phyloP scores from a whole-genome alignment of 2,329 filamentous ascomycete genomes.

The Stagonosporopsis cucurbitacearum region DNA sequence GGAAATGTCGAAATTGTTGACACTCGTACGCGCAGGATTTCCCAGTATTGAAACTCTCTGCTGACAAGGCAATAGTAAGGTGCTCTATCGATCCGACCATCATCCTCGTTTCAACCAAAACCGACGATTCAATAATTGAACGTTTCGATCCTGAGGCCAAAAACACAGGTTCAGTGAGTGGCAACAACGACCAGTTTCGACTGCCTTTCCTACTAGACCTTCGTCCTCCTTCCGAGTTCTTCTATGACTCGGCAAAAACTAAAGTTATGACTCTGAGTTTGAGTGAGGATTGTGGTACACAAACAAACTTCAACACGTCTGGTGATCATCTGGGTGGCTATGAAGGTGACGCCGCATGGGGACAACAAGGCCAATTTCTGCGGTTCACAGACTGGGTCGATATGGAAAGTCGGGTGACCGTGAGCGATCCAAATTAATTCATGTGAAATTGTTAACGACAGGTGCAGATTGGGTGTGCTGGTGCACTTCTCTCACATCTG shows the following conservation, averaged over 20 bases:
- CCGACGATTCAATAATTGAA: conserved; percentile 58
- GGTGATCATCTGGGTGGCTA: conserved; percentile 56
- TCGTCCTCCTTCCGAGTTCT: conserved; percentile 75
- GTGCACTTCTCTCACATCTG: conserved; percentile 82
- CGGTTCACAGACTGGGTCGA: conserved; percentile 74
- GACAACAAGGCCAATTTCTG: conserved; percentile 68
- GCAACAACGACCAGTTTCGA: conserved; percentile 55
- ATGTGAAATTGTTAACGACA: conserved; percentile 14
- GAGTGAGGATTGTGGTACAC: conserved; percentile 55
- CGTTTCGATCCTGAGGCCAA: conserved; percentile 54
- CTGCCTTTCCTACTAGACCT: conserved; percentile 70
- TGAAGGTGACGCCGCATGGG: conserved; percentile 57
- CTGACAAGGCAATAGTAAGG: conserved; percentile 56
- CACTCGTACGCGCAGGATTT: conserved; percentile 45
- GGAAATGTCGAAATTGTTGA: conserved; percentile 69
- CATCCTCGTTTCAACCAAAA: conserved; percentile 63
- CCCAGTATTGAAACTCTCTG: background rate
- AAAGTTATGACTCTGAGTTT: conserved; percentile 68
- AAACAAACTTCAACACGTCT: conserved; percentile 66
- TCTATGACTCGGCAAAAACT: conserved; percentile 68
- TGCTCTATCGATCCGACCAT: conserved; percentile 67
- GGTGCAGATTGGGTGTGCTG: conserved; percentile 76
- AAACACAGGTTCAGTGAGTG: conserved; percentile 38
- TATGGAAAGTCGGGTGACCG: conserved; percentile 74
- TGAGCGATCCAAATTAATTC: conserved; percentile 36